A percentile compares a stretch with the other conserved stretches of the same genome.
Conservation (phyloP, 192 early-diverging fungal species). For the Spizellomyces sp. region DNA sequence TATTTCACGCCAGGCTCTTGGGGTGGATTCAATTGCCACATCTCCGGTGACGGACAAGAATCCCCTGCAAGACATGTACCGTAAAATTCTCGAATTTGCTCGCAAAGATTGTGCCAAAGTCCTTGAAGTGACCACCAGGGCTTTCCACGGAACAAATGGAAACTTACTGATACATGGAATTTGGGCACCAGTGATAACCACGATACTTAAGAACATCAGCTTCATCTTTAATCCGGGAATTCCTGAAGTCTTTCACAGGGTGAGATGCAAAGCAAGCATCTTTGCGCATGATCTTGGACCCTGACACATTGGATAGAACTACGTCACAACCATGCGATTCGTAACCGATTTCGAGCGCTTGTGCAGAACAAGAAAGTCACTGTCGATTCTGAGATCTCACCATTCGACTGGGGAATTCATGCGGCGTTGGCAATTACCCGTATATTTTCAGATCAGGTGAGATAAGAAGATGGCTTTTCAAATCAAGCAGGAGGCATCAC, state of each 20-base stretch:
- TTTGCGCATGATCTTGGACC: background rate
- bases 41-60: conserved; percentile 10
- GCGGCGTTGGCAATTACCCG: conserved; percentile 48
- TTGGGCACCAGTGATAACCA: conserved; percentile 54
- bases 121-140: conserved; percentile 55
- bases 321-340: conserved; percentile 27
- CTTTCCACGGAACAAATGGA: conserved; percentile 62
- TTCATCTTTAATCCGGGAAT: conserved; percentile 66
- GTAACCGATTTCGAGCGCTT: conserved; percentile 23
- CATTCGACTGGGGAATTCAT: conserved; percentile 40
- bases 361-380: conserved; percentile 6
- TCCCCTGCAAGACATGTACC: conserved; percentile 61
- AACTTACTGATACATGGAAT: conserved; percentile 66
- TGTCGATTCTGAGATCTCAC: conserved; percentile 32
- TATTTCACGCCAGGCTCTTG: conserved; percentile 20
- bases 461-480: background rate
- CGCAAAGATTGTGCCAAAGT: conserved; percentile 49
- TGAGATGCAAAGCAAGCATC: conserved; percentile 19
- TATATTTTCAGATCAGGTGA: conserved; percentile 51
- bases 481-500: background rate
- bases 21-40: background rate
- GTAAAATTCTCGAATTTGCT: conserved; percentile 57
- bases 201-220: conserved; percentile 49
- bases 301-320: conserved; percentile 29
- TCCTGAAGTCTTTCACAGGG: conserved; percentile 70